Conservation (phyloP, 1,139 yeast genomes). For the Yamadazyma aaseri region DNA sequence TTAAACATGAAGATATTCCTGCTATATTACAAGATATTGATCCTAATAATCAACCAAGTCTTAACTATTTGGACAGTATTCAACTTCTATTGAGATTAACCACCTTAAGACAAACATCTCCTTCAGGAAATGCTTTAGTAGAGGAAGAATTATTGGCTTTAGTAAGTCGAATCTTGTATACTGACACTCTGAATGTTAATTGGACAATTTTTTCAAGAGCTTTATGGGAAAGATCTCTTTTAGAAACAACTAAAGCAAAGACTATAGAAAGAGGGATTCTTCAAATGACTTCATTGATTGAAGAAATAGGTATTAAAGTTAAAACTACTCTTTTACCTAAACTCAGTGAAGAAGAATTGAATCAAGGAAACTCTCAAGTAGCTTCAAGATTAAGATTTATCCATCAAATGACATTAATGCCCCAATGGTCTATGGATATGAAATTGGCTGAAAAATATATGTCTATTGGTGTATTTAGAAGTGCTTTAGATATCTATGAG, state of each 20-base stretch:
- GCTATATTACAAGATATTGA: conserved; percentile 54
- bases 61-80: conserved; percentile 68
- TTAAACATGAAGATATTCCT: conserved; percentile 65
- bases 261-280: conserved; percentile 92
- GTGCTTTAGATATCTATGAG: conserved; percentile 89
- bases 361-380: conserved; percentile 24
- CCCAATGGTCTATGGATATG: conserved; percentile 85
- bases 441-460: conserved; percentile 83
- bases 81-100: conserved; percentile 70
- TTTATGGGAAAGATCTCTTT: conserved; percentile 83
- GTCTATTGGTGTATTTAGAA: conserved; percentile 79
- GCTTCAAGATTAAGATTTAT: conserved; percentile 64
- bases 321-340: conserved; percentile 59
- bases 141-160: conserved; percentile 82
- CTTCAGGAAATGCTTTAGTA: conserved; percentile 65
- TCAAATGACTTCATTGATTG: conserved; percentile 90
- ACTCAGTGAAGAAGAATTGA: conserved; percentile 25
- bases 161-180: conserved; percentile 65
- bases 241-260: conserved; percentile 78
- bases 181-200: conserved; percentile 49
- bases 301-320: conserved; percentile 77
- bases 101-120: conserved; percentile 67
- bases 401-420: conserved; percentile 73
- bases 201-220: conserved; percentile 85
- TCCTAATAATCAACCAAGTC: conserved; percentile 78